phyloP scores from a whole-genome alignment of 768 basidiomycete species.

The Podaxis sp. region DNA sequence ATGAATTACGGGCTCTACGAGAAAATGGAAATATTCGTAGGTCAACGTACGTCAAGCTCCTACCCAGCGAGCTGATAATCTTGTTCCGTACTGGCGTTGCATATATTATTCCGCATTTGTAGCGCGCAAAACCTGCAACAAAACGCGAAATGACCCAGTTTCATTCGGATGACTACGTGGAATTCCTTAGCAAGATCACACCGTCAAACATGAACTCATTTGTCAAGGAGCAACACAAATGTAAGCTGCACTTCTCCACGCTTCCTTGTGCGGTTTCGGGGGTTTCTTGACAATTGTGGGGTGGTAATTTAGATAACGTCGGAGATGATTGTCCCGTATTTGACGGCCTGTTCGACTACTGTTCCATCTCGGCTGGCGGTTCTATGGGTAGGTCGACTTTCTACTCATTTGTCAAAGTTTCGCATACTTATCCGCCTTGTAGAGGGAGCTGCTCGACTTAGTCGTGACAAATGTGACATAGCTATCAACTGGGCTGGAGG shows the following conservation, averaged over 20 bases:
- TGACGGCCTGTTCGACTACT: constrained; percentile 98
- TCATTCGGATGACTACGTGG: constrained; percentile 98
- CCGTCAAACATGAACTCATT: constrained; percentile 95
- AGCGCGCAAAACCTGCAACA: constrained; percentile 99
- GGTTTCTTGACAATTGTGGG: background rate
- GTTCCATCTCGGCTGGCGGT: constrained; percentile 99
- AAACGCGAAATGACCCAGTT: constrained; percentile 99
- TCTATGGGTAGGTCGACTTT: constrained; percentile 82
- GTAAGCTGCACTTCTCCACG: constrained; percentile 40
- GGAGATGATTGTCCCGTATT: constrained; percentile 99
- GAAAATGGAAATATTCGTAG: constrained; percentile 99
- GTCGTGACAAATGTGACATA: constrained; percentile 97
- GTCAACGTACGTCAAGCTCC: constrained; percentile 31
- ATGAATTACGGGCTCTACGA: constrained; percentile 99
- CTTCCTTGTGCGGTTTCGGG: background rate
- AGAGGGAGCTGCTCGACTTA: constrained; percentile 97
- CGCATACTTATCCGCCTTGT: constrained; percentile 14
- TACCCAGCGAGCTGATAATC: background rate
- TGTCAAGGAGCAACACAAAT: constrained; percentile 94
- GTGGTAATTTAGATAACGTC: constrained; percentile 72
- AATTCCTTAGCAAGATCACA: constrained; percentile 91
- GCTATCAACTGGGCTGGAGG: constrained; percentile 99
- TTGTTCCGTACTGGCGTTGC: background rate
- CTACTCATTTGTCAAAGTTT: constrained; percentile 1
- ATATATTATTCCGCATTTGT: constrained; percentile 13